Base-by-base conservation (phyloP, 192 early-diverging fungal genomes). In the Coemansia sp. region DNA sequence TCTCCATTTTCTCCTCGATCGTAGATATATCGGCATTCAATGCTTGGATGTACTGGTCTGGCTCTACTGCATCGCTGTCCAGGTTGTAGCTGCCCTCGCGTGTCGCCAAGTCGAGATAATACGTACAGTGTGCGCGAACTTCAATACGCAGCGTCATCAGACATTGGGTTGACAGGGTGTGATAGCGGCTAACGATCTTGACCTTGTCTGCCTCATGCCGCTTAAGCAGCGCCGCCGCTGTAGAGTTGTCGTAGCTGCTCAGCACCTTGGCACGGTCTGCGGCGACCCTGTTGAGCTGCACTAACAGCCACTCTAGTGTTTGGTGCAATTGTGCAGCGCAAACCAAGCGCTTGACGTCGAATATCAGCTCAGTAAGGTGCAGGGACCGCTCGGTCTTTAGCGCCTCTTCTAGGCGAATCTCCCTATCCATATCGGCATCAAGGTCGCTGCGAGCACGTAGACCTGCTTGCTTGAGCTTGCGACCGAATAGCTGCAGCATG, bases 41-140 rank as follows among this genome's bases (percentile, higher is more conserved):
- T 20, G 85, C 70, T 59, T 90, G 85, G 34, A 97, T 88, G 77
- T 94, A 96, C 36, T 89, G 88, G 69, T 97, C 95, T 3, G 94
- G 94, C 59, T 96, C 95, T 28, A 72, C 73, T 2, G 90, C 77
- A 35, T 92, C 89, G 45, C 86, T 86, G n/a, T 92, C 90, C 33
- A 95, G 72, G 36, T 76, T 65, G 65, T 95, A 96, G 69, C 86
- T 89, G 46, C 95, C 95, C 84, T 97, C 95, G 23, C 94, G 87
- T 40, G 90, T 90, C 7, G 92, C 93, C 79, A 96, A 83, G 62
- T 97, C 94, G 39, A 96, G 74, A 61, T 90, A 95, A 63, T 91
- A 92, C 69, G 94, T 86, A 43, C 91, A 84, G 75, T 95, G 94
- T 43, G 90, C 90, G 18, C 93, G 86, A 21, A 93, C 69, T 72